These are phyloP conservation scores for Podospora comata DNA, from an alignment of 495 filamentous ascomycete species.

Conservation along the genomic window DNA sequence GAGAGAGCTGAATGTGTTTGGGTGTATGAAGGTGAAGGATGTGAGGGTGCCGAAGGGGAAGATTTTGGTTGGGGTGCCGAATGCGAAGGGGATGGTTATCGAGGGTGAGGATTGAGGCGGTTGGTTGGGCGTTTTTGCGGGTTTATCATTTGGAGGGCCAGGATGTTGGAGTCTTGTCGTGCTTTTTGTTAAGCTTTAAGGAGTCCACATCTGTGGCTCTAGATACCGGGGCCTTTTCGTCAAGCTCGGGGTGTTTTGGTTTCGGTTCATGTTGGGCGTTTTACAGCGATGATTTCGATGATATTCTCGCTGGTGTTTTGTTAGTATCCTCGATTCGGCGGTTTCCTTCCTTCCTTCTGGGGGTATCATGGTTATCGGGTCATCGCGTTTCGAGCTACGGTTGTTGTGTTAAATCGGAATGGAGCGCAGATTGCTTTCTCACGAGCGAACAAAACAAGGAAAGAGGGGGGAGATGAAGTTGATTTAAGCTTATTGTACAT, in stretches of 20 bases:
- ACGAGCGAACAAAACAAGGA: not conserved
- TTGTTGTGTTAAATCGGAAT: too few relatives aligned
- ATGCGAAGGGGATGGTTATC: slow-evolving; percentile 57
- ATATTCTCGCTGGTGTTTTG: too few relatives aligned
- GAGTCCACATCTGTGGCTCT: too few relatives aligned
- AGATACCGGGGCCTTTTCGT: too few relatives aligned
- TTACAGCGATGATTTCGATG: too few relatives aligned
- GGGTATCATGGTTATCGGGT: too few relatives aligned
- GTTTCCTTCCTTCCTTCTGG: too few relatives aligned
- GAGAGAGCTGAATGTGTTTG: slow-evolving; percentile 73
- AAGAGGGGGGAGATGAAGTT: not conserved
- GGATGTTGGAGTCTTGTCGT: too few relatives aligned
- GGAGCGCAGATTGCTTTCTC: not conserved
- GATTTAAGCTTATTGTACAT: not conserved
- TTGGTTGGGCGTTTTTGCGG: not conserved
- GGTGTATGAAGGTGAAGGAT: slow-evolving; percentile 74
- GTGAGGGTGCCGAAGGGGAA: slow-evolving; percentile 68
- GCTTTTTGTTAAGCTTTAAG: too few relatives aligned
- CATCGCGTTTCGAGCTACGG: too few relatives aligned
- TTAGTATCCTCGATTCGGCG: too few relatives aligned
- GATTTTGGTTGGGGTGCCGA: slow-evolving; percentile 74
- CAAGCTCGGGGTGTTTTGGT: not conserved
- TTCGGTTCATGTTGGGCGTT: too few relatives aligned
- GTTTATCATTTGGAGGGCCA: not conserved
- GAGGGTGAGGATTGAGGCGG: slow-evolving; percentile 32